Conservation (phyloP, 768 basidiomycete species). For the Hebeloma cylindrosporum region DNA sequence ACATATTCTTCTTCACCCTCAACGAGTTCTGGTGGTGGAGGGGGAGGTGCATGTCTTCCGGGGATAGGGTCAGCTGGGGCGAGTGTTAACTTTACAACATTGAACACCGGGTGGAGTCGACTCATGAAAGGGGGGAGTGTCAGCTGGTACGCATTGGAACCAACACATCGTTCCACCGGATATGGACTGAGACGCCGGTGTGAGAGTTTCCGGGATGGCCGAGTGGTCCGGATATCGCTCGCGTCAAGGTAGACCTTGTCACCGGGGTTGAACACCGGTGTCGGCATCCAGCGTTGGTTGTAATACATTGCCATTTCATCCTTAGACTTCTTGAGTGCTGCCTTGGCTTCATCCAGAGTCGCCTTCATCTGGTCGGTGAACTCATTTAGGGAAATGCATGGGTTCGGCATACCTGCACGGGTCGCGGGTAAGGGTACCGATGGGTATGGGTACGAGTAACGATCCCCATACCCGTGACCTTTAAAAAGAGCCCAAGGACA, state of each 20-base stretch:
- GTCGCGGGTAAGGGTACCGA: background rate
- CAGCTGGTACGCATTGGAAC: constrained; percentile 12
- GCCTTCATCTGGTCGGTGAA: constrained; percentile 18
- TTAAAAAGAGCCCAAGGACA: background rate
- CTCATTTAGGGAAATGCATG: background rate
- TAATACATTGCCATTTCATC: no score
- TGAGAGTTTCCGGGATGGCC: constrained; percentile 13
- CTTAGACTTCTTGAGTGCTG: constrained; percentile 17
- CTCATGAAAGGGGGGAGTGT: constrained; percentile 14
- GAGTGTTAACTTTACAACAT: constrained; percentile 8
- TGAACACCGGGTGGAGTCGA: constrained; percentile 19
- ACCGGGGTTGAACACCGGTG: no score
- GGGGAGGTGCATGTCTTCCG: no score
- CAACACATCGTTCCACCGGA: constrained; percentile 2
- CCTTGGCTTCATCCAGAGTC: constrained; percentile 9
- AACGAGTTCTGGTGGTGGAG: no score
- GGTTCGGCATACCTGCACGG: background rate
- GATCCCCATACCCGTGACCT: background rate
- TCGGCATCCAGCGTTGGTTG: no score
- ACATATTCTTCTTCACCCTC: no score
- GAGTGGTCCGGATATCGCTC: background rate
- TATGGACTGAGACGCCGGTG: constrained; percentile 16
- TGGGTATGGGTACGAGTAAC: background rate
- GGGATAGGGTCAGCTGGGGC: constrained; percentile 3
- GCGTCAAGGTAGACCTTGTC: no score